Percentiles rank a stretch among this genome's conserved stretches.
These are phyloP conservation scores for Colletotrichum sp. DNA, from an alignment of 2,329 filamentous ascomycete genomes.

Conservation along the genomic window DNA sequence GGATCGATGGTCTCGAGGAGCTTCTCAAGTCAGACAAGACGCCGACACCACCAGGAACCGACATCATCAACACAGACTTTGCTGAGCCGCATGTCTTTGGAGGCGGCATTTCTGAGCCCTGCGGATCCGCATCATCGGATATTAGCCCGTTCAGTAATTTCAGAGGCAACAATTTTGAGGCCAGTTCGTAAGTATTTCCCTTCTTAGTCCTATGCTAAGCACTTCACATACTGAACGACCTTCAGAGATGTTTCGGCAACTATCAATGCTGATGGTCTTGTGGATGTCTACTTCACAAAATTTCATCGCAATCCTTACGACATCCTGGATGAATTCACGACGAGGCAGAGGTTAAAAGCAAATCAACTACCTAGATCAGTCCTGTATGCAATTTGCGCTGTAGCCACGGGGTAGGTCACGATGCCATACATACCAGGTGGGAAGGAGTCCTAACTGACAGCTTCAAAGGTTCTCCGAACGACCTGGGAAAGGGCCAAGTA, in stretches of 20 bases:
- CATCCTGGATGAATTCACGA: neutral
- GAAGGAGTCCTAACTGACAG: neutral
- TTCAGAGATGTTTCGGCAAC: neutral
- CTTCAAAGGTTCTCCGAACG: neutral
- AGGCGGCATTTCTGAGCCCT: neutral
- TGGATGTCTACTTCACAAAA: slow-evolving; percentile 10
- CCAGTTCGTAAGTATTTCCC: neutral
- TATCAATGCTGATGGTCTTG: slow-evolving; percentile 3
- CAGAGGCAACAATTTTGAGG: neutral
- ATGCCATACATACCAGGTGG: neutral
- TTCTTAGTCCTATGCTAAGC: neutral
- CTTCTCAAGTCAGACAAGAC: slow-evolving; percentile 16
- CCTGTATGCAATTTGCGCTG: slow-evolving; percentile 5
- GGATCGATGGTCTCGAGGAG: slow-evolving; percentile 16
- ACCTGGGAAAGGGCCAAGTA: slow-evolving; percentile 1
- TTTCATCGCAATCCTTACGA: slow-evolving; percentile 8
- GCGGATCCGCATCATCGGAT: slow-evolving; percentile 1
- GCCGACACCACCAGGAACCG: slow-evolving; percentile 1
- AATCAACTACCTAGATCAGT: slow-evolving; percentile 5
- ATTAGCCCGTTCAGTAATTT: neutral
- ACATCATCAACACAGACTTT: neutral
- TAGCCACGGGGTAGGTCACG: slow-evolving; percentile 1
- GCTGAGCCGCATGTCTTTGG: neutral
- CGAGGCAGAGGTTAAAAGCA: neutral
- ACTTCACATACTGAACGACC: neutral